A percentile compares a stretch with the other conserved stretches of the same genome.
Evolutionary conservation across 2,329 filamentous ascomycete genomes (phyloP).

Genomic region (Botrytis paeoniae): DNA sequence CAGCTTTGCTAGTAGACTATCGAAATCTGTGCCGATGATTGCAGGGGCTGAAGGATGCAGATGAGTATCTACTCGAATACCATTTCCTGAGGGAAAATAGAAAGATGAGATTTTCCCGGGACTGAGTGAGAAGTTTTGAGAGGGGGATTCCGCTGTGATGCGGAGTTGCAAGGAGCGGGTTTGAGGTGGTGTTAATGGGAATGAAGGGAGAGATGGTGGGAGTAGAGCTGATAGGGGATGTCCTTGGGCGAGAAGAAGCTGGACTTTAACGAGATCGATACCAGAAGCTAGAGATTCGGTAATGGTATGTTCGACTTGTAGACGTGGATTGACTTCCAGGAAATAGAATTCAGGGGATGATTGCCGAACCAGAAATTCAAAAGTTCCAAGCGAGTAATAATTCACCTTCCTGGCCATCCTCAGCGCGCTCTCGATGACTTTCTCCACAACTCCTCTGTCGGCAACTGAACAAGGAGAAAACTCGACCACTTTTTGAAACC

Average conservation of each 20-base stretch:
- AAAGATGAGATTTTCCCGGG: slow-evolving; percentile 58
- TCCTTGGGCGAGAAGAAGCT: slow-evolving; percentile 41
- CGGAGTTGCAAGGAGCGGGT: slow-evolving; percentile 45
- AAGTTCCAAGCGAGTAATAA: slow-evolving; percentile 60
- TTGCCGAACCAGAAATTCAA: slow-evolving; percentile 60
- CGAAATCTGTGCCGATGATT: slow-evolving; percentile 47
- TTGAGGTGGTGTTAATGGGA: slow-evolving; percentile 37
- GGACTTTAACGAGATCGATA: slow-evolving; percentile 37
- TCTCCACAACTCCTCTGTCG: slow-evolving; percentile 41
- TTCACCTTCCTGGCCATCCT: slow-evolving; percentile 50
- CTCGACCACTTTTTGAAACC: slow-evolving; percentile 53
- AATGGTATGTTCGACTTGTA: slow-evolving; percentile 37
- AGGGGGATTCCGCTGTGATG: slow-evolving; percentile 44
- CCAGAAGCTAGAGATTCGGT: slow-evolving; percentile 41
- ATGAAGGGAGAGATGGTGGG: slow-evolving; percentile 34
- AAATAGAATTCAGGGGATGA: slow-evolving; percentile 44
- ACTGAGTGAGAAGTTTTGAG: slow-evolving; percentile 51
- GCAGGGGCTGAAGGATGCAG: slow-evolving; percentile 40
- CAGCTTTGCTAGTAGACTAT: slow-evolving; percentile 48
- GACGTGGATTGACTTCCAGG: slow-evolving; percentile 34
- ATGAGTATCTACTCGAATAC: slow-evolving; percentile 46
- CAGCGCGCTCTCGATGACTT: slow-evolving; percentile 47
- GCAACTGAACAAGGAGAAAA: slow-evolving; percentile 65
- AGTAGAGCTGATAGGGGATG: slow-evolving; percentile 36
- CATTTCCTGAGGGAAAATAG: slow-evolving; percentile 54